phyloP scores from a whole-genome alignment of 2,329 filamentous ascomycete genomes.

The Penicillium sp. region DNA sequence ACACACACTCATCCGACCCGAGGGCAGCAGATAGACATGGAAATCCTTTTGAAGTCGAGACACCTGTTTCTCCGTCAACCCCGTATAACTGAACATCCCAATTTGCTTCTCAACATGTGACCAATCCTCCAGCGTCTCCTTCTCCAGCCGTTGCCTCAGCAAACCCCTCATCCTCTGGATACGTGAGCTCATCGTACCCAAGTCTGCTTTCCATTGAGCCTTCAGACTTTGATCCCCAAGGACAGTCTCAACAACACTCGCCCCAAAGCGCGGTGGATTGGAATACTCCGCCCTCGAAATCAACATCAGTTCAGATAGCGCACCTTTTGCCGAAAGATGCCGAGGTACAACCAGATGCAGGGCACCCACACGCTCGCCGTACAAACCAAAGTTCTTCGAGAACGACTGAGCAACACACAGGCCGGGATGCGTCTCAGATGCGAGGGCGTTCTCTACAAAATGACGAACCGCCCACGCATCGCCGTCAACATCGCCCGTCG shows the following conservation, averaged over 20 bases:
- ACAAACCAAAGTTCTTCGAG: not conserved
- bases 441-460: constrained; percentile 44
- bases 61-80: not conserved
- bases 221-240: not conserved
- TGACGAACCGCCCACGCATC: constrained; percentile 82
- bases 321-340: not conserved
- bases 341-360: not conserved
- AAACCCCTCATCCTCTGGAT: not conserved
- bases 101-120: not conserved
- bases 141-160: not conserved
- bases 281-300: not conserved
- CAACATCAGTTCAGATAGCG: not conserved
- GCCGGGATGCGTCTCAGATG: not conserved
- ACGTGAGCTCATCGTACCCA: not conserved
- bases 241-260: not conserved
- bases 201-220: not conserved
- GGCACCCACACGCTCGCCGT: not conserved
- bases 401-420: constrained; percentile 39
- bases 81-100: not conserved
- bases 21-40: not conserved
- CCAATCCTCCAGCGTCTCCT: not conserved
- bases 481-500: constrained; percentile 56
- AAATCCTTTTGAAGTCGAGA: not conserved
- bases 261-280: not conserved
- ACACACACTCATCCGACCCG: not conserved